phyloP scores from a whole-genome alignment of 1,284 basidiomycete genomes.

The Rhodotorula sp. region DNA sequence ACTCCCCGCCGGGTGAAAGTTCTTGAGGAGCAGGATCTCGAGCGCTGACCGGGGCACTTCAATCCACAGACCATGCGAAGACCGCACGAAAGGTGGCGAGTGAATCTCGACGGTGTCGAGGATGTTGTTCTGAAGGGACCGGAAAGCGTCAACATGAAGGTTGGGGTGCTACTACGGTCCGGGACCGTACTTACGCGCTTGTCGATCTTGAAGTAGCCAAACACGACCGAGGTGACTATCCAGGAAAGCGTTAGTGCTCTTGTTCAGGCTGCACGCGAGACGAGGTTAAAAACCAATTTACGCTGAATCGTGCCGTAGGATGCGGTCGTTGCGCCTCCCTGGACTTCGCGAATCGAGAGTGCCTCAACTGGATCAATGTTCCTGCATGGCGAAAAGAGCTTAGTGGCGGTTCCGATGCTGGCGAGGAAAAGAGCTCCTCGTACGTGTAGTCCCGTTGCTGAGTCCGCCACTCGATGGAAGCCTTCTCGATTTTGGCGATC shows the following conservation, averaged over 20 bases:
- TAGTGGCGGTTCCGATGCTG: not conserved
- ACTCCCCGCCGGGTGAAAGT: constrained; percentile 67
- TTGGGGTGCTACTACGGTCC: too few relatives aligned
- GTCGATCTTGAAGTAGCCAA: constrained; percentile 54
- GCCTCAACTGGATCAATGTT: constrained; percentile 77
- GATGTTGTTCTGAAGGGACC: constrained; percentile 54
- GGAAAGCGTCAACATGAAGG: too few relatives aligned
- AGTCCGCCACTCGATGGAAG: constrained; percentile 82
- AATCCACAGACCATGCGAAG: constrained; percentile 79
- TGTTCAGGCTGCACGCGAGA: not conserved
- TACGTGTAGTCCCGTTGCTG: constrained; percentile 53
- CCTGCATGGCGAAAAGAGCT: constrained; percentile 50
- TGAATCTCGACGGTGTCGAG: constrained; percentile 78
- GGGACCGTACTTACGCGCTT: constrained; percentile 41
- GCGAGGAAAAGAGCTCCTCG: not conserved
- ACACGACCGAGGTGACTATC: constrained; percentile 66
- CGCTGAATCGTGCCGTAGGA: constrained; percentile 73
- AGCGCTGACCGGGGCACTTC: constrained; percentile 66
- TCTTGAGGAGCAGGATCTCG: constrained; percentile 59
- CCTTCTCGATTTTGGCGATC: constrained; percentile 66
- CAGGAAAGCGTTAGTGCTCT: too few relatives aligned
- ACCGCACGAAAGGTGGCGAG: constrained; percentile 72
- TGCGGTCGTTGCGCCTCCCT: constrained; percentile 59
- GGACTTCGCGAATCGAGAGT: constrained; percentile 70
- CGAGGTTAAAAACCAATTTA: not conserved